A percentile compares a stretch with the other conserved stretches of the same genome.
Conservation (phyloP, 176 grass and related monocot species). For the Lolium multiflorum region DNA sequence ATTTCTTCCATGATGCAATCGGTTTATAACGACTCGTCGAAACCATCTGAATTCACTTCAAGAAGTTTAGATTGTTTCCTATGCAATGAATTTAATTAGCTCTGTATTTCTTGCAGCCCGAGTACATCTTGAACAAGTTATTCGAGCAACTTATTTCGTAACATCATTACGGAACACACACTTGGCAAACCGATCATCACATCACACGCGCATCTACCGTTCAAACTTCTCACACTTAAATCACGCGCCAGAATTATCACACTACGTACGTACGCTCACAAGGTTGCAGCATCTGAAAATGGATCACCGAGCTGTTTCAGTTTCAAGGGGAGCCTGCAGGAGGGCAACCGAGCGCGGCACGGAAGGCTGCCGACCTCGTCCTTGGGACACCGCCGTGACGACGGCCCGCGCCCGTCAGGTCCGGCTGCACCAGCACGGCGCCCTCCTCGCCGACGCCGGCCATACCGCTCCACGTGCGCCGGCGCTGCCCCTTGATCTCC, state of each 20-base stretch:
- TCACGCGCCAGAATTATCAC: conserved; percentile 2
- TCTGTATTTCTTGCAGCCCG: conserved; percentile 3
- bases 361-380: conserved; percentile 60
- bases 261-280: too few species aligned
- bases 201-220: not conserved
- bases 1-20: too few species aligned
- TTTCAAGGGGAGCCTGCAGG: conserved; percentile 26
- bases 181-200: conserved; percentile 2
- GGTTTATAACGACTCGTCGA: too few species aligned
- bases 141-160: conserved; percentile 41
- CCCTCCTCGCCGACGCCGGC: conserved; percentile 85
- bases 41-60: too few species aligned
- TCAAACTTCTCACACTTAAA: not conserved
- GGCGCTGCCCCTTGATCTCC: conserved; percentile 72
- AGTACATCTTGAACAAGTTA: conserved; percentile 26
- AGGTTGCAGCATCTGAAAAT: not conserved
- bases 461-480: conserved; percentile 67
- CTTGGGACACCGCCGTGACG: conserved; percentile 63
- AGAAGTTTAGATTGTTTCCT: too few species aligned
- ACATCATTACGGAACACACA: conserved; percentile 17
- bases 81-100: not conserved
- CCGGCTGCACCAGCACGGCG: conserved; percentile 74
- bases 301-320: conserved; percentile 1
- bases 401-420: conserved; percentile 49
- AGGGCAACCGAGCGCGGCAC: conserved; percentile 51